Base-by-base conservation (phyloP, 2,329 filamentous ascomycete genomes). In the Aspergillus aculeatinus region DNA sequence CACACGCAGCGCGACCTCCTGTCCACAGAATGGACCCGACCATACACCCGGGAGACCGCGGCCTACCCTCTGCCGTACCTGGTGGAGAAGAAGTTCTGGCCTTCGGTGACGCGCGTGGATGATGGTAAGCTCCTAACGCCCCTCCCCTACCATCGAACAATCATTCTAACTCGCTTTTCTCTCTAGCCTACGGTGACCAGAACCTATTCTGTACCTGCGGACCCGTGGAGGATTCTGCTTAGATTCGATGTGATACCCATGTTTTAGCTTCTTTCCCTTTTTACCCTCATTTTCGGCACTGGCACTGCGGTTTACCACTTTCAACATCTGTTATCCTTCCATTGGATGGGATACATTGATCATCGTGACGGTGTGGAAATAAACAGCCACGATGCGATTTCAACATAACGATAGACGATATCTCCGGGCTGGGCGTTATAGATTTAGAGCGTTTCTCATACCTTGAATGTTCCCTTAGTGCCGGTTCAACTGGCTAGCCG, bases 21-120 rank as follows among this genome's bases (percentile, higher is more conserved):
- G 52, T 72, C 83, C 1, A 85, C 85, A 3, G 86, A 91, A 68
- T 98, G 94, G 94, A 83, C 91, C 63, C 83, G 94, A n/a, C 82
- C 86, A 1, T 98, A 98, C 75, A 86, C 83, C 1, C 81, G 92
- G 29, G 89, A 95, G 79, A 84, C 88, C 77, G 94, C 94, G 0
- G 94, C 92, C 0, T 98, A 96, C 74, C 94, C 94, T 19, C 74
- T 96, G 63, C 82, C 87, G 0, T 96, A 86, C 78, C 79, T 98
- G 63, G 85, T 86, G 75, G 91, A 96, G 85, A 97, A 96, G 89
- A 98, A 98, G 82, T 97, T 97, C 80, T 98, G 94, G 94, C 93
- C 94, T 0, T 88, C 82, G 39, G 92, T 96, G 14, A 91, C 89
- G 6, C 85, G 94, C 74, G 82, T 97, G 21, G 90, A 98, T 74